These are phyloP conservation scores for Fusarium paranaense DNA, from an alignment of 2,329 filamentous ascomycete species.

Conservation along the genomic window DNA sequence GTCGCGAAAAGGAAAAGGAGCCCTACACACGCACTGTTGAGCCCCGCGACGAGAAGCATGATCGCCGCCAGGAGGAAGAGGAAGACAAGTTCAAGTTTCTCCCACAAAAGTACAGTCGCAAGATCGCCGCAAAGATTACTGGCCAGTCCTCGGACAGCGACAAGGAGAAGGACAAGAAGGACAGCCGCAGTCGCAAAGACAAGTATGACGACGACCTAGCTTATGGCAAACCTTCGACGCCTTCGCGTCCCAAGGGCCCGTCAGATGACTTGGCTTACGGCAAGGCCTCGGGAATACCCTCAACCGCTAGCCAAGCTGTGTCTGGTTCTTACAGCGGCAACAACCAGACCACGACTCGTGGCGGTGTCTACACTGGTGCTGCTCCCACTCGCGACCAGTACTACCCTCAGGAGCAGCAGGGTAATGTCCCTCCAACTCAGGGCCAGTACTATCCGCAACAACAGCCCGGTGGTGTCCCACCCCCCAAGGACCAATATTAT, in stretches of 20 bases:
- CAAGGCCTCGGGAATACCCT: constrained; percentile 34
- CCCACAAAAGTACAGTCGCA: constrained; percentile 61
- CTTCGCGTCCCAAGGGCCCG: constrained; percentile 36
- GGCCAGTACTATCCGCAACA: background rate
- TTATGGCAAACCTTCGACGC: constrained; percentile 56
- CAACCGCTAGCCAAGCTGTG: constrained; percentile 37
- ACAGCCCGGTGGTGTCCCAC: background rate
- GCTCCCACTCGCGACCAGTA: constrained; percentile 21
- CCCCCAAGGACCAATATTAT: constrained; percentile 22
- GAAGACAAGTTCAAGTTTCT: constrained; percentile 58
- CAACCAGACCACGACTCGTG: background rate
- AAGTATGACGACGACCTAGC: constrained; percentile 60
- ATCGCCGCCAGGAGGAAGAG: constrained; percentile 32
- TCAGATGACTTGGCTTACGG: constrained; percentile 43
- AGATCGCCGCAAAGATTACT: constrained; percentile 43
- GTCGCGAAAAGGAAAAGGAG: constrained; percentile 43
- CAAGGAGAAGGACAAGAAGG: constrained; percentile 50
- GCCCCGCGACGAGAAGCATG: constrained; percentile 17
- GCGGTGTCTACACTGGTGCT: constrained; percentile 24
- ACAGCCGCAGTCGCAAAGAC: constrained; percentile 50
- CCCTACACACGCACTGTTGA: constrained; percentile 28
- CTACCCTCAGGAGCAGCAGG: background rate
- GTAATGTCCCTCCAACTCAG: background rate
- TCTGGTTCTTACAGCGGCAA: constrained; percentile 42
- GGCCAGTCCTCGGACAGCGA: constrained; percentile 44